Evolutionary conservation across 1,284 basidiomycete species (phyloP), one percentile per base, ranked within the genome.

Genomic region (Ceraceosorus guamensis): DNA sequence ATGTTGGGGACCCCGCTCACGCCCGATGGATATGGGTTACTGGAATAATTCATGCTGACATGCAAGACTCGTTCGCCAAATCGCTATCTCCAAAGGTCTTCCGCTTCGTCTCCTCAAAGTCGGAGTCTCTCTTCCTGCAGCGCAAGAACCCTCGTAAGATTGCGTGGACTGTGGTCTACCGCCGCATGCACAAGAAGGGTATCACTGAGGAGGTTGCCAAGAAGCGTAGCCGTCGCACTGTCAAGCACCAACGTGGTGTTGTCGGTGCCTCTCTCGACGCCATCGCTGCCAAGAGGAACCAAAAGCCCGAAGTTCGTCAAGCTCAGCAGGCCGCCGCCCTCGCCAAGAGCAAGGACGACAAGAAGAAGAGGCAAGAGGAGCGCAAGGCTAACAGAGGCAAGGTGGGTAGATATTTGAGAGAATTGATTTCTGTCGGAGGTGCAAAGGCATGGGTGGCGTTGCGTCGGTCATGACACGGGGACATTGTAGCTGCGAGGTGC

Each of bases 111-210:
- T 65, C 66, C 48, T 70, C 67, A 53, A 75, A 75, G 85, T 87
- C 85, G 78, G 84, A 92, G 73, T 97, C 92, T 62, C 87, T 98
- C 70, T 98, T 98, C 87, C 83, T 91, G 63, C 95, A 98, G 81
- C 89, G 93, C 82, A 98, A 98, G 84, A 98, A 98, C 84, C 93
- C 95, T 56, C 89, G 93, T 79, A 97, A 98, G 86, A 91, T 98
- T 80, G 88, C 93, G 67, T 98, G 93, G 95, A 98, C 93, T 60
- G 82, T 85, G 76, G 86, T 91, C 60, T 98, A 89, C 86, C 88
- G 93, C 73, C 87, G 91, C 75, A 91, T 96, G 87, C 95, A 98
- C 86, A 96, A 95, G 86, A 98, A 98, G 87, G 93, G 92, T 79
- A 85, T 98, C 79, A 91, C 91, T 54, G 93, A 98, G 82, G 93